Conservation (phyloP, 768 basidiomycete species). For the Mycena rosella region DNA sequence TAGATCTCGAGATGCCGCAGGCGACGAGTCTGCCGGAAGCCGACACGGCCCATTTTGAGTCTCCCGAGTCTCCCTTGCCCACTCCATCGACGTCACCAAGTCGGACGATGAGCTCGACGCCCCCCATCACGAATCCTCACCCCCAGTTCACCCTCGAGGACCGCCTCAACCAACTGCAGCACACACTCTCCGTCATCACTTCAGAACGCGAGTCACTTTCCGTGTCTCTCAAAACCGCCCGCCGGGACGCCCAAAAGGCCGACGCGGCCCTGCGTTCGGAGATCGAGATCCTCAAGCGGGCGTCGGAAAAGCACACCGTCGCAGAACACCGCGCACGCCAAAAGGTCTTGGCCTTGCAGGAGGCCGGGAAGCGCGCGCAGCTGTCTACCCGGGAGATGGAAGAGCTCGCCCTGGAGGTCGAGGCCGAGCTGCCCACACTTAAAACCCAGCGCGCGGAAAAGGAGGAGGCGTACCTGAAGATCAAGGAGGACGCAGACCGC, state of each 20-base stretch:
- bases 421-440: constrained; percentile 58
- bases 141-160: constrained; percentile 73
- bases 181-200: constrained; percentile 71
- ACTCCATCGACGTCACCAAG: constrained; percentile 58
- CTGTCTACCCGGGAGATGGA: constrained; percentile 64
- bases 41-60: constrained; percentile 48
- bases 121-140: constrained; percentile 46
- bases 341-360: constrained; percentile 89
- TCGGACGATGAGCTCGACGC: constrained; percentile 44
- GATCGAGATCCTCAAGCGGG: constrained; percentile 86
- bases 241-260: constrained; percentile 86
- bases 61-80: constrained; percentile 50
- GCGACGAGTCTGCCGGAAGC: constrained; percentile 44
- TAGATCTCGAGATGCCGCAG: constrained; percentile 31
- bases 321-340: constrained; percentile 87
- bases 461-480: constrained; percentile 56
- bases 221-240: constrained; percentile 77
- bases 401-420: constrained; percentile 60
- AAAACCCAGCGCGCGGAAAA: constrained; percentile 52
- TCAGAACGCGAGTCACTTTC: constrained; percentile 78
- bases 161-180: constrained; percentile 72
- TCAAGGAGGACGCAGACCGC: constrained; percentile 64
- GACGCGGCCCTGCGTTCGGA: constrained; percentile 86
- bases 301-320: constrained; percentile 82
- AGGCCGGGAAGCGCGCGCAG: constrained; percentile 85